Base-by-base conservation (phyloP, 2,329 filamentous ascomycete genomes). In the Paecilomyces fulvus region DNA sequence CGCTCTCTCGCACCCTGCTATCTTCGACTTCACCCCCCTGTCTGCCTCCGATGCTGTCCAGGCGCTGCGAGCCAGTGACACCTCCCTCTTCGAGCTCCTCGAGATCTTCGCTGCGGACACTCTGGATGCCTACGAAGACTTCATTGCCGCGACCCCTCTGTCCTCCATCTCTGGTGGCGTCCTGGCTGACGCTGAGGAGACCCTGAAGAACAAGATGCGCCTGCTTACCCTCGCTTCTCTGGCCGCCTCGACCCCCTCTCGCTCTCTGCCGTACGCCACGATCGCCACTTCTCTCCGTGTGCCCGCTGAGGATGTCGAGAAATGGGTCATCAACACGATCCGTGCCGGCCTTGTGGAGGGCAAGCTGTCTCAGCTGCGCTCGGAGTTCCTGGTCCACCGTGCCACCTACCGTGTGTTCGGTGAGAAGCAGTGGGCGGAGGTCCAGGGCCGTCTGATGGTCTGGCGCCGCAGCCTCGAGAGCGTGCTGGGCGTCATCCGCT, bases 241-340 rank as follows among this genome's bases (percentile, higher is more conserved):
- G 62, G 91, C 92, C 20, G 90, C 92, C 37, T 85, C 88, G 63
- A 88, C 88, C 21, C 87, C 88, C 59, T 89, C 85, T 67, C 89
- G 92, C 68, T 90, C 94, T 68, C 87, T 99, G 54, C 87, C 92
- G 59, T 99, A 99, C 77, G 80, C 82, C 63, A 83, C 83, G 68
- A 96, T 99, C 70, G 84, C 88, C 62, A 87, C 87, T 70, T 88
- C 90, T 5, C 84, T 99, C 51, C 88, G 94, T 75, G 86, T 99
- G 56, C 85, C 90, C 50, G 70, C 78, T 51, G 86, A 89, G 61
- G 90, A 97, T 61, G 90, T 97, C 48, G 94, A 99, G 81, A 88
- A 92, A 82, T 99, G 94, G 94, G 90, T 95, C 64, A 99, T 99
- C 68, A 94, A 99, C 73, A 92, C 95, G 64, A 96, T 99, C 76